Evolutionary conservation across 2,329 filamentous ascomycete genomes (phyloP), one percentile per base, ranked within the genome.

Genomic region (Arthroderma uncinatum): DNA sequence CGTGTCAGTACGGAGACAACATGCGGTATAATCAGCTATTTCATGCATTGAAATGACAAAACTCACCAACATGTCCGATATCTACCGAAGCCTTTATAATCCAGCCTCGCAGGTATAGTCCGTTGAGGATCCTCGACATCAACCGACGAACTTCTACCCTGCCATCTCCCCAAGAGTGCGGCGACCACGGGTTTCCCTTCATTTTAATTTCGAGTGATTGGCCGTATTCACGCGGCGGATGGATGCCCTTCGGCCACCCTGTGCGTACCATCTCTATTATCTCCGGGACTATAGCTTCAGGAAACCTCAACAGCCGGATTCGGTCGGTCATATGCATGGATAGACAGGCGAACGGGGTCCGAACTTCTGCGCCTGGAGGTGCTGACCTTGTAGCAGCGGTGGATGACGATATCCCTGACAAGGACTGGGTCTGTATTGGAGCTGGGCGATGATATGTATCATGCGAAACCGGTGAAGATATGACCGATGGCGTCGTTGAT

Each of bases 231-330:
- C 67, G 62, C 57, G 68, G 44, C 23, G 44, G 8, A 34, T 56
- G 16, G 39, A 56, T 50, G 12, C 40, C 44, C 42, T 37, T 48
- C 21, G 28, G 54, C 40, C 54, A 48, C 8, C 33, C 16, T 14
- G 8, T 52, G n/a, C 42, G 40, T 19, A 56, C 28, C 33, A 50
- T 50, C 42, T 56, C 40, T n/a, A 52, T 50, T 33, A 56, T 39
- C 54, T 52, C 19, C 42, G 40, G 39, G 30, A 72, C 58, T 6
- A 70, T 64, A 28, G 56, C 34, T 8, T 60, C 53, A 1, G 67
- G 64, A 60, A 74, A 74, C 37, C 66, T 64, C 9, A 74, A 62
- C 30, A 74, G 66, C 12, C 71, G 71, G n/a, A 70, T 63, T 9
- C 66, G 63, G 57, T 71, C 68, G 21, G 42, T 58, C 57, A 58